Percentiles rank a stretch among this genome's conserved stretches.
Conservation (phyloP, 306 rosid species). For the Canavalia ensiformis region DNA sequence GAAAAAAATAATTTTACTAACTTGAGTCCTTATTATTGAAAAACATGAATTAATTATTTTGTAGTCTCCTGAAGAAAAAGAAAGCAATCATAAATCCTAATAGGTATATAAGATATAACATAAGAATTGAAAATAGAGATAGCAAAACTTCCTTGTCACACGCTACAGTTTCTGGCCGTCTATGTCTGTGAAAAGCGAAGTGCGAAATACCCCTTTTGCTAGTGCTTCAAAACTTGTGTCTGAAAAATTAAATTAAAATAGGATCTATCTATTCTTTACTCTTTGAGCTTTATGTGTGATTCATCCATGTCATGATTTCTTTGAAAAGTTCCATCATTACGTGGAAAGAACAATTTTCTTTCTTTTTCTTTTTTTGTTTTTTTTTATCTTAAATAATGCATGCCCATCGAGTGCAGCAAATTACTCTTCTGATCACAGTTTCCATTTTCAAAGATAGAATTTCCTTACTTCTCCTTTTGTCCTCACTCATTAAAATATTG, state of each 20-base stretch:
- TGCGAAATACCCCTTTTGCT: slow-evolving; percentile 50
- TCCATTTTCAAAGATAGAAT: slow-evolving; percentile 37
- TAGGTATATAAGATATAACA: not conserved
- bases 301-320: slow-evolving; percentile 53
- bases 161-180: slow-evolving; percentile 35
- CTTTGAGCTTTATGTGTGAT: slow-evolving; percentile 50
- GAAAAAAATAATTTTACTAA: too few species aligned
- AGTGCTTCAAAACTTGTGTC: slow-evolving; percentile 53
- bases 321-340: slow-evolving; percentile 60
- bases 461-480: slow-evolving; percentile 37
- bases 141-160: slow-evolving; percentile 42
- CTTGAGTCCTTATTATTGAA: not conserved
- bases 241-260: slow-evolving; percentile 39
- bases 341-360: slow-evolving; percentile 47
- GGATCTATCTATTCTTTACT: slow-evolving; percentile 46
- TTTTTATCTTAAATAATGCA: slow-evolving; percentile 35
- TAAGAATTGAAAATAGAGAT: slow-evolving; percentile 17
- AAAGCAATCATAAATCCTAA: slow-evolving; percentile 17
- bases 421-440: slow-evolving; percentile 32
- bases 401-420: slow-evolving; percentile 9
- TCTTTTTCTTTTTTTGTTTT: not conserved
- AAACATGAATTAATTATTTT: slow-evolving; percentile 18
- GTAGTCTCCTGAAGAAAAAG: slow-evolving; percentile 34
- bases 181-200: slow-evolving; percentile 52
- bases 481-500: slow-evolving; percentile 33